These are phyloP conservation scores for Sporothrix sp. DNA, from an alignment of 2,329 filamentous ascomycete species.

Conservation along the genomic window DNA sequence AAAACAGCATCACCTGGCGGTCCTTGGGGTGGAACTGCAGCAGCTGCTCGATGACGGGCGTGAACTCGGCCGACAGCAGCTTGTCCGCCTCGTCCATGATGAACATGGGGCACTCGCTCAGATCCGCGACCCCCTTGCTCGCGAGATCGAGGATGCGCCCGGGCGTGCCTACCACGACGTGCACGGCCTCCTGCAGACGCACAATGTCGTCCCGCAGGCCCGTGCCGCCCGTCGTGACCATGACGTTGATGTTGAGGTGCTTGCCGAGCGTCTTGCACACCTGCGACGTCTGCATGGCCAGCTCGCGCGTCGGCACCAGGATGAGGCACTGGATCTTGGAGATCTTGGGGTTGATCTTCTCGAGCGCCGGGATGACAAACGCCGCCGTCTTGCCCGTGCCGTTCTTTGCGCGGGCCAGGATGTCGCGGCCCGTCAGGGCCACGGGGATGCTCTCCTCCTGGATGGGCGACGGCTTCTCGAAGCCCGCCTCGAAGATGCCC, in stretches of 20 bases:
- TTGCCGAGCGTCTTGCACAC: constrained; percentile 98
- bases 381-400: constrained; percentile 97
- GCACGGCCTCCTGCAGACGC: constrained; percentile 84
- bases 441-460: constrained; percentile 99
- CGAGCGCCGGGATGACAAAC: constrained; percentile 89
- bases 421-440: constrained; percentile 86
- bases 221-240: constrained; percentile 97
- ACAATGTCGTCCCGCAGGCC: constrained; percentile 94
- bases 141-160: constrained; percentile 93
- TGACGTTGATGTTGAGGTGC: constrained; percentile 93
- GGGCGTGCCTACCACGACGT: constrained; percentile 95
- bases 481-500: constrained; percentile 98
- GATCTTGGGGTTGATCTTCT: constrained; percentile 94
- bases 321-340: constrained; percentile 95
- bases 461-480: constrained; percentile 96
- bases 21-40: constrained; percentile 94
- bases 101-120: constrained; percentile 93
- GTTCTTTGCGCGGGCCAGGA: constrained; percentile 94
- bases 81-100: constrained; percentile 99
- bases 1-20: constrained; percentile 98
- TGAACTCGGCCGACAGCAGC: constrained; percentile 92
- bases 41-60: constrained; percentile 91
- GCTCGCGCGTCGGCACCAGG: constrained; percentile 89
- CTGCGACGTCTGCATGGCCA: constrained; percentile 96
- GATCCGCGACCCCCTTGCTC: constrained; percentile 90